Base-by-base conservation (phyloP, 495 filamentous ascomycete species). In the Xeromyces bisporus region DNA sequence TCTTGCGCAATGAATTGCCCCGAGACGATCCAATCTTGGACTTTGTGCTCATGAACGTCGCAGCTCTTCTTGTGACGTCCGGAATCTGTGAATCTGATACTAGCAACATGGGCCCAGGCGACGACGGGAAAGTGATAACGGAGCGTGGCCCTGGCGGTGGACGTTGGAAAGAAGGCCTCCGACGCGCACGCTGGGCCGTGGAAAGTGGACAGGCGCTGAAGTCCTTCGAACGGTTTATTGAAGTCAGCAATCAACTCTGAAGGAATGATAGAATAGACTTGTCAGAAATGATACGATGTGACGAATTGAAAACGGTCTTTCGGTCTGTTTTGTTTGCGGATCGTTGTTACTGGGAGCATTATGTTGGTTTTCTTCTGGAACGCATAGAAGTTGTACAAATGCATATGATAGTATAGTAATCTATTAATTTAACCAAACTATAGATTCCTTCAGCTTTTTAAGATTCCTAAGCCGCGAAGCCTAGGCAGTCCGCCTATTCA, bases 21-120 rank as follows among this genome's bases (percentile, higher is more conserved):
- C 59, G 62, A 7, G 76, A 81, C 38, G 73, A 91, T 48, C 81
- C 91, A 2, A 83, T 99, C 40, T 48, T 91, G 50, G 75, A 89
- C 44, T 96, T 96, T 43, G 87, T 99, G 26, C 58, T 94, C 24
- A 75, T 93, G 49, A 99, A 99, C 46, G 77, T 86, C 0, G 89
- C 89, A 1, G 83, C 83, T 8, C 55, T 96, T 29, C 65, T 96
- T 14, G 85, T 86, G 0, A 69, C 76, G 5, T 64, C 80, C 1
- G 91, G 91, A 0, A 53, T 91, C n/a, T 89, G 85, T 42, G 87
- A 93, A 34, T 70, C 74, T 1, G 76, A 87, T 20, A 67, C 60
- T 17, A 82, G 77, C 43, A 56, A 70, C 42, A 80, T 84, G 73
- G 83, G 78, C 5, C 65, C 70, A 36, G 80, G 79, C 0, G 71